A percentile compares a stretch with the other conserved stretches of the same genome.
These are phyloP conservation scores for Trichoderma cornu-damae DNA, from an alignment of 2,329 filamentous ascomycete genomes.

Conservation along the genomic window DNA sequence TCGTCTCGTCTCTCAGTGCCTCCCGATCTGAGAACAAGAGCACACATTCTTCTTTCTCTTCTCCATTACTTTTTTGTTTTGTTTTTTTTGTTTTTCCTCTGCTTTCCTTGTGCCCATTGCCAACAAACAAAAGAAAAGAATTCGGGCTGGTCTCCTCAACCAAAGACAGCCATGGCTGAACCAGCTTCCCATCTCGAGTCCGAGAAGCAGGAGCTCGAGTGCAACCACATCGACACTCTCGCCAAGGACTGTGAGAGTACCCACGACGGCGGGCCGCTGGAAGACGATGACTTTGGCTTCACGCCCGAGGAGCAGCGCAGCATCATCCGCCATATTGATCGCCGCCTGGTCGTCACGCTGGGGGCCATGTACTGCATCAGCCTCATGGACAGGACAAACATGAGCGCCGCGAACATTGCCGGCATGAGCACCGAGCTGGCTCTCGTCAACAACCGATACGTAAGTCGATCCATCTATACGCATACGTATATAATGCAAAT, in stretches of 20 bases:
- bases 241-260: conserved; percentile 26
- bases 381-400: conserved; percentile 74
- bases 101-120: not conserved
- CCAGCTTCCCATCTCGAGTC: conserved; percentile 18
- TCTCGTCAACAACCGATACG: conserved; percentile 44
- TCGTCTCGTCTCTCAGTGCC: not conserved
- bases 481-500: not conserved
- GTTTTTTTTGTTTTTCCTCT: not conserved
- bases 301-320: conserved; percentile 57
- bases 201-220: conserved; percentile 26
- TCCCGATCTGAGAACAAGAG: not conserved
- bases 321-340: conserved; percentile 66
- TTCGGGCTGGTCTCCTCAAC: no score
- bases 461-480: conserved; percentile 25
- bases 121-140: not conserved
- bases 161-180: conserved; percentile 26
- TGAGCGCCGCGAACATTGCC: conserved; percentile 68
- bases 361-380: conserved; percentile 68
- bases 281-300: conserved; percentile 42
- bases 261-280: conserved; percentile 45
- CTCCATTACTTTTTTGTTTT: not conserved
- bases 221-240: conserved; percentile 25
- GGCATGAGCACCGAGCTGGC: conserved; percentile 50
- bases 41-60: not conserved
- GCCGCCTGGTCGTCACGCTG: conserved; percentile 55